Base-by-base conservation (phyloP, 305 asterid genomes). In the Fraxinus latifolia region DNA sequence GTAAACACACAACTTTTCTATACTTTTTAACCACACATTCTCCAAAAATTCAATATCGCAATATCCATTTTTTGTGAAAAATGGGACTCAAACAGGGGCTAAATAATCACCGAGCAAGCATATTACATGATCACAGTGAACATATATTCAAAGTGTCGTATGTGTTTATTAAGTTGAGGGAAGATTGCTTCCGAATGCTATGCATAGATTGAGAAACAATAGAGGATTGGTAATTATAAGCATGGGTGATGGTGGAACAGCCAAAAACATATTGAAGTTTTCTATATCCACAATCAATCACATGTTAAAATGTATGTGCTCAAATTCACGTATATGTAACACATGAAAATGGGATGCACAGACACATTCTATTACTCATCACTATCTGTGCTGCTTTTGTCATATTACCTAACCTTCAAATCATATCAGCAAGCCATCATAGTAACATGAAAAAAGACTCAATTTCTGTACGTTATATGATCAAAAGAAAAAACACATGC, bases 21-120 rank as follows among this genome's bases (percentile, higher is more conserved):
- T 14, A 44, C 58, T 3, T 47, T 47, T 47, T 0, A 47, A 47
- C 58, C 19, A 14, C 58, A 15, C 0, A 3, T 15, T 15, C 5
- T 50, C 60, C 60, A 50, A 50, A 50, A 50, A 50, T 3, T 50
- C 2, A 50, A 4, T 50, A 50, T 14, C n/a, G 5, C 21, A 50
- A 50, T 14, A 50, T n/a, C 7, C 60, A 3, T 50, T 50, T 50
- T 50, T 50, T 50, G 60, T 50, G 60, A 50, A 50, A 50, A 4
- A 50, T 50, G 60, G 1, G 19, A 5, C 58, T 47, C 58, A 47
- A 47, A 47, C 58, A 47, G 6, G 17, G 58, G 60, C 60, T 50
- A 82, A 29, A 31, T 44, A 62, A 74, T 80, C 68, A 68, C 11
- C 9, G 29, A 67, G 37, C 29, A 76, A 80, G 62, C 78, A 76